phyloP scores from a whole-genome alignment of 768 basidiomycete species.

The Tricholoma sp. region DNA sequence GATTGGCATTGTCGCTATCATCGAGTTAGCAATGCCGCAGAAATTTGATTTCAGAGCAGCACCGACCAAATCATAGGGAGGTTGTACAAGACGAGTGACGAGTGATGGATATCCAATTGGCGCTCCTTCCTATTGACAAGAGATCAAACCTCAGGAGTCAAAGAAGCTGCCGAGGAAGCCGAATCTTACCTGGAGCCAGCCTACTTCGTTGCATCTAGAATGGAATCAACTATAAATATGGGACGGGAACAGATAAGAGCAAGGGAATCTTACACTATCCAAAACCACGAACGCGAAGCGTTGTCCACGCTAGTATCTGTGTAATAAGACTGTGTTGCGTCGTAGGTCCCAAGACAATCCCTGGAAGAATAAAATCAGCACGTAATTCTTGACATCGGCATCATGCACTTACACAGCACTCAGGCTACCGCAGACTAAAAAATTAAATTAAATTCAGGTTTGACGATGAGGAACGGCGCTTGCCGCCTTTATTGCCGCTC shows the following conservation, averaged over 20 bases:
- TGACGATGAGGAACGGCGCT: constrained; percentile 17
- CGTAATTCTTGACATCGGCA: neutral
- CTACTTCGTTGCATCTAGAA: constrained; percentile 64
- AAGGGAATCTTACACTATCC: constrained; percentile 52
- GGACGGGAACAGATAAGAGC: neutral
- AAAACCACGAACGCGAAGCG: constrained; percentile 57
- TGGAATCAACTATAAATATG: constrained; percentile 1
- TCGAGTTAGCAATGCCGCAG: neutral
- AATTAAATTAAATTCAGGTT: neutral
- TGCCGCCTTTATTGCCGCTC: constrained; percentile 12
- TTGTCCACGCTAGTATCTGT: constrained; percentile 56
- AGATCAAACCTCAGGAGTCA: neutral
- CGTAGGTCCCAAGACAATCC: constrained; percentile 38
- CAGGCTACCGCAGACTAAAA: constrained; percentile 45
- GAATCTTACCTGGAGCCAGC: constrained; percentile 42
- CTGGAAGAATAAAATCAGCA: constrained; percentile 15
- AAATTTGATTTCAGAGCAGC: neutral
- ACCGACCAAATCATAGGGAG: constrained; percentile 49
- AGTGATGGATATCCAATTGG: constrained; percentile 35
- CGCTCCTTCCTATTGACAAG: constrained; percentile 33
- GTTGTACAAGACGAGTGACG: constrained; percentile 51
- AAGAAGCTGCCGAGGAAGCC: neutral
- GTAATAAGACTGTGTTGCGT: constrained; percentile 37
- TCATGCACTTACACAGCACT: constrained; percentile 41
- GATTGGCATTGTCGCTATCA: constrained; percentile 62